phyloP scores from a whole-genome alignment of 2,329 filamentous ascomycete genomes.

The Hymenoscyphus fraxineus region DNA sequence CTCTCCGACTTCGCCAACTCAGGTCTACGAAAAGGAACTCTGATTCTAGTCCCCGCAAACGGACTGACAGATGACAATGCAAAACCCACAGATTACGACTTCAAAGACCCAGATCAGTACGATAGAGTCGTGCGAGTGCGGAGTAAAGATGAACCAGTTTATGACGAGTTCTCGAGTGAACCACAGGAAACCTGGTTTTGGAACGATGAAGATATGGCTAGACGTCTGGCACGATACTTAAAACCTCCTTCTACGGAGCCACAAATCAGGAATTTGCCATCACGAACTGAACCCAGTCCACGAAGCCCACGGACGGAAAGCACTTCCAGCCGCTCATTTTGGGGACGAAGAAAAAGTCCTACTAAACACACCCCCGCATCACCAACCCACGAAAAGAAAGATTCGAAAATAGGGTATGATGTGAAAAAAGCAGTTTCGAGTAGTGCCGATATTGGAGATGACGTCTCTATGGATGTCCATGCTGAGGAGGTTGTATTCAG shows the following conservation, averaged over 20 bases:
- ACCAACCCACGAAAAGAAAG: constrained; percentile 8
- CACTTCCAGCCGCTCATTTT: constrained; percentile 16
- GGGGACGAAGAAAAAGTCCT: constrained; percentile 22
- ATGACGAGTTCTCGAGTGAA: constrained; percentile 11
- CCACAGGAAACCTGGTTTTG: constrained; percentile 21
- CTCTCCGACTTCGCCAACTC: constrained; percentile 29
- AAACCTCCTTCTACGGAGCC: constrained; percentile 18
- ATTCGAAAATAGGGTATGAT: constrained; percentile 10
- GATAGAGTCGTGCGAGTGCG: constrained; percentile 23
- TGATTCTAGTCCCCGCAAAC: constrained; percentile 29
- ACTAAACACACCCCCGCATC: not conserved
- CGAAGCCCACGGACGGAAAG: not conserved
- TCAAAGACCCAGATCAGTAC: constrained; percentile 21
- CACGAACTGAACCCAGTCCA: not conserved
- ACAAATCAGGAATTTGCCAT: constrained; percentile 10
- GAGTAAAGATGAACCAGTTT: constrained; percentile 18
- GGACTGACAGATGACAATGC: constrained; percentile 25
- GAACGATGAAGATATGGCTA: constrained; percentile 29
- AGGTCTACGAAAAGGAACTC: constrained; percentile 23
- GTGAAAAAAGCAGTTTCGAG: constrained; percentile 1
- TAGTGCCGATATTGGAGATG: constrained; percentile 19
- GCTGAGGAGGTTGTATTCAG: constrained; percentile 51
- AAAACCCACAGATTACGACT: constrained; percentile 27
- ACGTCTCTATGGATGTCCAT: constrained; percentile 26
- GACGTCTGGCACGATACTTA: constrained; percentile 23